Evolutionary conservation across 805 yeast species (phyloP).

Genomic region (Torulaspora indica): DNA sequence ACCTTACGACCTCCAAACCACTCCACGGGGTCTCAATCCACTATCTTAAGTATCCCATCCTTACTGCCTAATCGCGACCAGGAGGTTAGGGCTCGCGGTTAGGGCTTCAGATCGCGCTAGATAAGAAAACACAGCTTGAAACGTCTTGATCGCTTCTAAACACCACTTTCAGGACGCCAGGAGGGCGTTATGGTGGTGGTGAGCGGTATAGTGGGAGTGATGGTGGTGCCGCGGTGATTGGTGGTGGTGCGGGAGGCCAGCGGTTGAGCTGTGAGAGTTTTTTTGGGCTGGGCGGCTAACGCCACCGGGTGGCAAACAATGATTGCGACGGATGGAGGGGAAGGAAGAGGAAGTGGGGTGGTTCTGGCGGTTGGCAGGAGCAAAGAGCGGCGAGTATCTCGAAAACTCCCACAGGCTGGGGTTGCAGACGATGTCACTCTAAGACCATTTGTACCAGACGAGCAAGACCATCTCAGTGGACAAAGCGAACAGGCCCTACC

Average conservation of each 20-base stretch:
- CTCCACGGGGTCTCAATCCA: background rate
- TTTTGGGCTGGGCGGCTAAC: constrained; percentile 7
- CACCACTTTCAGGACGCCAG: background rate
- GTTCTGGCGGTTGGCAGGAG: too few relatives aligned
- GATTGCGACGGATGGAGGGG: too few relatives aligned
- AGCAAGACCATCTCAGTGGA: too few relatives aligned
- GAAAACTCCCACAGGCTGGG: too few relatives aligned
- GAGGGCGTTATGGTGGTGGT: background rate
- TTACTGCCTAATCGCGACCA: background rate
- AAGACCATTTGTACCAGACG: too few relatives aligned
- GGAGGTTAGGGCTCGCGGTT: background rate
- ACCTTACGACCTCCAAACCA: background rate
- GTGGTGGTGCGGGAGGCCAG: background rate
- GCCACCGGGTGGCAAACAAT: constrained; percentile 1
- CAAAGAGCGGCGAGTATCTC: too few relatives aligned
- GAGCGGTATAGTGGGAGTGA: background rate
- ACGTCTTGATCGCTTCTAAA: background rate
- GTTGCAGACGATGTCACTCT: too few relatives aligned
- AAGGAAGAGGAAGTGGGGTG: background rate
- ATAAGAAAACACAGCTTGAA: background rate
- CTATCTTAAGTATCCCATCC: background rate
- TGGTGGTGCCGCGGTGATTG: background rate
- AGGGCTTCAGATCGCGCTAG: background rate
- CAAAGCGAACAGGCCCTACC: too few relatives aligned
- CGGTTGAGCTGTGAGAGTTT: background rate